Percentiles rank a stretch among this genome's conserved stretches.
Conservation (phyloP, 495 filamentous ascomycete genomes). For the Penicillium waksmanii region DNA sequence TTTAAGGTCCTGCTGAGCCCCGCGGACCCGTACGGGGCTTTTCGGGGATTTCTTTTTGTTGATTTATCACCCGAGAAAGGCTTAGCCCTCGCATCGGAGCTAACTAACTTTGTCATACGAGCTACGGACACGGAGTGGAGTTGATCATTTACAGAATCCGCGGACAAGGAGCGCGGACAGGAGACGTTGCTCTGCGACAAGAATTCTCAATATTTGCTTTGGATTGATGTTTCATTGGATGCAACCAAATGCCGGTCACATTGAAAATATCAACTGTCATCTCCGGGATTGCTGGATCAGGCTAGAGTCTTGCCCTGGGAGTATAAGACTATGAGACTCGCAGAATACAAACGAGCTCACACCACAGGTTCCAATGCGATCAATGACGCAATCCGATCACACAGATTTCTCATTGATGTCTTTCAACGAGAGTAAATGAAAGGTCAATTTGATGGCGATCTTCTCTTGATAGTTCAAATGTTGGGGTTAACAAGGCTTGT, state of each 20-base stretch:
- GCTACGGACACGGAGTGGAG: constrained; percentile 2
- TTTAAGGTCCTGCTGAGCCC: neutral
- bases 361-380: constrained; percentile 7
- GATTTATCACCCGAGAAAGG: neutral
- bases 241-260: neutral
- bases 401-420: neutral
- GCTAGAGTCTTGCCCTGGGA: neutral
- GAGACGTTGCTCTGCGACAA: neutral
- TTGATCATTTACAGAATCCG: neutral
- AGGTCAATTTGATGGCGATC: too few relatives aligned
- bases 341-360: neutral
- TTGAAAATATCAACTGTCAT: constrained; percentile 3
- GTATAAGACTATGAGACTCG: constrained; percentile 14
- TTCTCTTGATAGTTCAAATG: too few relatives aligned
- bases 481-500: neutral
- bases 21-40: neutral
- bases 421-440: too few relatives aligned
- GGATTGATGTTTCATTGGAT: neutral
- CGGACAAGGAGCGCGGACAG: neutral
- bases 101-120: neutral
- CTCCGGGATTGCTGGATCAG: neutral
- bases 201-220: neutral
- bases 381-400: neutral
- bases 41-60: neutral
- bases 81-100: neutral